Base-by-base conservation (phyloP, 2,329 filamentous ascomycete genomes). In the Botrytis pseudocinerea region DNA sequence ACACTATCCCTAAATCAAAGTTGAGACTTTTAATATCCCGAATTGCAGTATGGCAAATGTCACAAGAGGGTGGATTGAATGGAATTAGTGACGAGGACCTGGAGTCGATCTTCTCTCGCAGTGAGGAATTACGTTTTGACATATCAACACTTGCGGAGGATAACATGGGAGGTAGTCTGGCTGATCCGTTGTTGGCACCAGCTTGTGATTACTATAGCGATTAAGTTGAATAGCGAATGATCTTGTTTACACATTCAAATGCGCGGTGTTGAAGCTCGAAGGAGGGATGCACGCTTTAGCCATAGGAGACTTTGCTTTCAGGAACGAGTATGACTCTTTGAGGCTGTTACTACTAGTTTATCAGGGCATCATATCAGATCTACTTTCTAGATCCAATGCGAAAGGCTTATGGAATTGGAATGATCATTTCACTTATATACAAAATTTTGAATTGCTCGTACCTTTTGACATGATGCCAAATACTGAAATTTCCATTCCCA, bases 31-130 rank as follows among this genome's bases (percentile, higher is more conserved):
- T 66, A 5, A 40, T 66, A 18, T 66, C 46, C 25, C 35, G 64
- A 28, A 40, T 66, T 20, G 64, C 64, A 9, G 64, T 40, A 22
- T 66, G 64, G 64, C 64, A 66, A n/a, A 40, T 66, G 14, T 54
- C 46, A 18, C 32, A 66, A 28, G 46, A 28, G 18, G 40, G 61
- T 22, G 64, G 64, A 28, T 54, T 18, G 9, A 25, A 66, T 28
- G 25, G 46, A 2, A 16, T 35, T 2, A 25, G 64, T 28, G 25
- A 48, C 7, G 40, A 20, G 46, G 32, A 66, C 20, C 16, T 66
- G 22, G 64, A 54, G 6, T 66, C 64, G 1, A 40, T 66, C 16
- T 22, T 66, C 1, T 54, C 44, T 14, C 64, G 64, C 1, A 66
- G 25, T 28, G 46, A 66, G 35, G 64, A 66, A 4, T 40, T 66